Evolutionary conservation across 371 early-diverging fungal species (phyloP).

Genomic region (Rhizopus arrhizus): DNA sequence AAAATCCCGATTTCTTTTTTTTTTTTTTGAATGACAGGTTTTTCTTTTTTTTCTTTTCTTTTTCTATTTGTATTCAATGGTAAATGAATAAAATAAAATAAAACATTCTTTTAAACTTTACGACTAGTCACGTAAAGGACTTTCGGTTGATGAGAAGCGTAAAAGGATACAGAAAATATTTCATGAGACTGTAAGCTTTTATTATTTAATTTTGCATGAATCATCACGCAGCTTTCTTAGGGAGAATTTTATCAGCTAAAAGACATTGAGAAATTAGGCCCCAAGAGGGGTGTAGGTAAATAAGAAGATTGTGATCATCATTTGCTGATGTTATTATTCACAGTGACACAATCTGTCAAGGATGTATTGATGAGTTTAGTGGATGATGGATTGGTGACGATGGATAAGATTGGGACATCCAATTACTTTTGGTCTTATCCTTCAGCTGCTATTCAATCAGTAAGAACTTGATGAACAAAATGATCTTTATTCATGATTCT

Average conservation of each 20-base stretch:
- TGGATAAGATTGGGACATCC: slow-evolving; percentile 92
- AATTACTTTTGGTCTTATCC: slow-evolving; percentile 95
- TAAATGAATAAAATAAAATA: background rate
- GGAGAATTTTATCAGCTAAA: slow-evolving; percentile 77
- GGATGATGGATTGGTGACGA: slow-evolving; percentile 84
- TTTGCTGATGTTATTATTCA: background rate
- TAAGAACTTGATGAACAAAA: slow-evolving; percentile 25
- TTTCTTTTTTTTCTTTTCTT: background rate
- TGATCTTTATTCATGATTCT: slow-evolving; percentile 2
- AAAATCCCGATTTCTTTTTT: too few relatives aligned
- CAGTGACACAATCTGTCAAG: slow-evolving; percentile 84
- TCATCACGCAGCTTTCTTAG: slow-evolving; percentile 21
- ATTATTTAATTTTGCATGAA: slow-evolving; percentile 4
- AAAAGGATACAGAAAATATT: slow-evolving; percentile 75
- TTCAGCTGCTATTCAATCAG: slow-evolving; percentile 68
- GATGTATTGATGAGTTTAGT: slow-evolving; percentile 89
- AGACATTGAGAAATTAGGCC: slow-evolving; percentile 90
- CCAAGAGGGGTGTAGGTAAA: slow-evolving; percentile 89
- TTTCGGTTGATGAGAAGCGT: slow-evolving; percentile 82
- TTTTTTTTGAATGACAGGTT: too few relatives aligned
- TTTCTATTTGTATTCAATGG: background rate
- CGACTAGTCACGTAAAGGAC: slow-evolving; percentile 45
- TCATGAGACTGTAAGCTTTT: slow-evolving; percentile 71
- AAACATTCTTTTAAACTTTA: background rate
- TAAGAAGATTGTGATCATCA: background rate